These are phyloP conservation scores for Nothophytophthora sp. DNA, from an alignment of 352 stramenopile species.

Conservation along the genomic window DNA sequence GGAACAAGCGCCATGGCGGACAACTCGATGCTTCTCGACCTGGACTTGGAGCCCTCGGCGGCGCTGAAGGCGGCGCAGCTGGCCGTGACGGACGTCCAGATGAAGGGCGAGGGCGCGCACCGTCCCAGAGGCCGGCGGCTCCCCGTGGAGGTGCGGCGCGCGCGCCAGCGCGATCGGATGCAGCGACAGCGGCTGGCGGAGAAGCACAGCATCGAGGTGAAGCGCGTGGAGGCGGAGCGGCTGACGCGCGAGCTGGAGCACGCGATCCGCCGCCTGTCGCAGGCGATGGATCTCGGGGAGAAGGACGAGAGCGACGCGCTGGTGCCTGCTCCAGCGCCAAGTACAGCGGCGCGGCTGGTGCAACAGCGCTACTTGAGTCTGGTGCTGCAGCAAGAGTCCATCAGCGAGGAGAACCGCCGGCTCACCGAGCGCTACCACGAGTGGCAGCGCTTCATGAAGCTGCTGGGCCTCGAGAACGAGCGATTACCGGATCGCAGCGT, in stretches of 20 bases:
- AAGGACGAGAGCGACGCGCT: too few relatives aligned
- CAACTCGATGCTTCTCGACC: too few relatives aligned
- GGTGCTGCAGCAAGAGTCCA: slow-evolving; percentile 24
- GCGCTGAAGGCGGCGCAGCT: too few relatives aligned
- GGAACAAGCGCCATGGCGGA: too few relatives aligned
- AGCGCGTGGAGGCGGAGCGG: slow-evolving; percentile 32
- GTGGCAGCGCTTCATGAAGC: slow-evolving; percentile 27
- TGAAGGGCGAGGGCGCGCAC: too few relatives aligned
- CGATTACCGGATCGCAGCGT: slow-evolving; percentile 5
- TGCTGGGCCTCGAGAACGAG: slow-evolving; percentile 23
- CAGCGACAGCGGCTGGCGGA: slow-evolving; percentile 38
- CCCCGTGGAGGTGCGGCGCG: slow-evolving; percentile 23
- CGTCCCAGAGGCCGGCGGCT: slow-evolving; percentile 19
- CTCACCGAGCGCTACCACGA: slow-evolving; percentile 18
- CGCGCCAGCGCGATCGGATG: slow-evolving; percentile 41
- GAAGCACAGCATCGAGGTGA: slow-evolving; percentile 37
- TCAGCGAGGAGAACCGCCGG: slow-evolving; percentile 28
- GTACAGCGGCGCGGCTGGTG: slow-evolving; percentile 12
- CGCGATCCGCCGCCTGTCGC: slow-evolving; percentile 13
- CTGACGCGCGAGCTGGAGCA: slow-evolving; percentile 28
- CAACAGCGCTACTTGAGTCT: slow-evolving; percentile 33
- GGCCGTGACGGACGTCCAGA: too few relatives aligned
- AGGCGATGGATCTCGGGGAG: neutral
- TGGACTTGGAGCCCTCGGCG: too few relatives aligned
- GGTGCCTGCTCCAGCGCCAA: too few relatives aligned